Conservation (phyloP, 1,284 basidiomycete genomes). For the Xerocomus nothofagi region DNA sequence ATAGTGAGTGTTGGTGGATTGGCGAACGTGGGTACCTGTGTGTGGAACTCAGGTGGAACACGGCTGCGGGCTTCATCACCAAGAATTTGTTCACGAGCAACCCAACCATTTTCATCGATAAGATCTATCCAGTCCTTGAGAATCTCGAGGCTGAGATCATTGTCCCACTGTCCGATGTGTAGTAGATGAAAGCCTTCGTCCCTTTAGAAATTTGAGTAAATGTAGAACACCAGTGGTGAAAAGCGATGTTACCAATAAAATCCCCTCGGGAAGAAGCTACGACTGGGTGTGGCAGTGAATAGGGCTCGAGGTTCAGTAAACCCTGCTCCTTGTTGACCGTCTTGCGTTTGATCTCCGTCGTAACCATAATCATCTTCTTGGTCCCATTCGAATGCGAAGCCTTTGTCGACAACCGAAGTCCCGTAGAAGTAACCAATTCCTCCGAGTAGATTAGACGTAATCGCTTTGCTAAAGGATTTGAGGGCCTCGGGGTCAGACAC, state of each 20-base stretch:
- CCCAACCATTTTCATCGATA: slow-evolving; percentile 93
- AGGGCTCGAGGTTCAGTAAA: slow-evolving; percentile 74
- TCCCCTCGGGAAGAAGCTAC: slow-evolving; percentile 94
- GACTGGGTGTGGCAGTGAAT: slow-evolving; percentile 91
- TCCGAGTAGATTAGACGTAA: slow-evolving; percentile 87
- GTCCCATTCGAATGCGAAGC: slow-evolving; percentile 88
- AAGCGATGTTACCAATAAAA: slow-evolving; percentile 78
- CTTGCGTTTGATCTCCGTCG: slow-evolving; percentile 37
- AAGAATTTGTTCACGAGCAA: slow-evolving; percentile 92
- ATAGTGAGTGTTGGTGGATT: slow-evolving; percentile 93
- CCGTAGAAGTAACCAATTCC: slow-evolving; percentile 96
- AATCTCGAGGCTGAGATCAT: slow-evolving; percentile 87
- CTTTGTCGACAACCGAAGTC: slow-evolving; percentile 82
- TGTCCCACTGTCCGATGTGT: slow-evolving; percentile 91
- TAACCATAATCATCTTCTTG: slow-evolving; percentile 65
- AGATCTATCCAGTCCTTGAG: slow-evolving; percentile 86
- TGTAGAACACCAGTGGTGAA: slow-evolving; percentile 1
- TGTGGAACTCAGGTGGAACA: slow-evolving; percentile 86
- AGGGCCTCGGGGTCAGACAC: slow-evolving; percentile 51
- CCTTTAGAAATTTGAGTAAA: slow-evolving; percentile 43
- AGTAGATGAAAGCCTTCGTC: slow-evolving; percentile 95
- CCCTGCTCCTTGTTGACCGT: slow-evolving; percentile 51
- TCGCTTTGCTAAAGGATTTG: slow-evolving; percentile 77
- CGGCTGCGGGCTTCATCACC: slow-evolving; percentile 94
- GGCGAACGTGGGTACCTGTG: slow-evolving; percentile 89